These are phyloP conservation scores for Magnaporthiopsis rhizophila DNA, from an alignment of 2,329 filamentous ascomycete genomes.

Conservation along the genomic window DNA sequence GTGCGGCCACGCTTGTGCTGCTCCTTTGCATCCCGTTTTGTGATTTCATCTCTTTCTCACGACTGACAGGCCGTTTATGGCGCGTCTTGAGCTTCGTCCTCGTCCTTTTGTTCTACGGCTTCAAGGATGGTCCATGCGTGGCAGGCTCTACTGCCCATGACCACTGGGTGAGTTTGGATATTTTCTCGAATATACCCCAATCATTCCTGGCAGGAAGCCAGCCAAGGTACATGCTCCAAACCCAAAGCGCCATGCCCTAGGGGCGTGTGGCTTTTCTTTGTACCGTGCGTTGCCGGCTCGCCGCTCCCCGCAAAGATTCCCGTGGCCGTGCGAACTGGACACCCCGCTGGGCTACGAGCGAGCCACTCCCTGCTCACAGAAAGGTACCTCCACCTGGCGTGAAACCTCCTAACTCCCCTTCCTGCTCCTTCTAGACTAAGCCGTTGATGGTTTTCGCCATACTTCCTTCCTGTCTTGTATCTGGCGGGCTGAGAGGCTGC, in stretches of 20 bases:
- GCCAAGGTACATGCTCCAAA: not conserved
- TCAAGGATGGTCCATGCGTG: constrained; percentile 18
- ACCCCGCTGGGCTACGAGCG: not conserved
- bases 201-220: constrained; percentile 15
- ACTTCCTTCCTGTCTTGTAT: not conserved
- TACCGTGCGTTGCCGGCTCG: not conserved
- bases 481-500: not conserved
- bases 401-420: not conserved
- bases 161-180: not conserved
- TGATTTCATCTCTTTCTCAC: not conserved
- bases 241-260: not conserved
- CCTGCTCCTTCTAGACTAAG: not conserved
- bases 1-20: too few species aligned
- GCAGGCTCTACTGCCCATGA: not conserved
- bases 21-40: not conserved
- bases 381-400: not conserved
- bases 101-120: constrained; percentile 19
- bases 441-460: too few species aligned
- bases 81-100: not conserved
- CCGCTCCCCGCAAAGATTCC: not conserved
- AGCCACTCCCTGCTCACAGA: not conserved
- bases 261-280: not conserved
- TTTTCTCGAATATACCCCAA: constrained; percentile 7
- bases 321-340: constrained; percentile 1
- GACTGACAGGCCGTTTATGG: not conserved